phyloP scores from a whole-genome alignment of 2,329 filamentous ascomycete species.

The Clarireedia paspali region DNA sequence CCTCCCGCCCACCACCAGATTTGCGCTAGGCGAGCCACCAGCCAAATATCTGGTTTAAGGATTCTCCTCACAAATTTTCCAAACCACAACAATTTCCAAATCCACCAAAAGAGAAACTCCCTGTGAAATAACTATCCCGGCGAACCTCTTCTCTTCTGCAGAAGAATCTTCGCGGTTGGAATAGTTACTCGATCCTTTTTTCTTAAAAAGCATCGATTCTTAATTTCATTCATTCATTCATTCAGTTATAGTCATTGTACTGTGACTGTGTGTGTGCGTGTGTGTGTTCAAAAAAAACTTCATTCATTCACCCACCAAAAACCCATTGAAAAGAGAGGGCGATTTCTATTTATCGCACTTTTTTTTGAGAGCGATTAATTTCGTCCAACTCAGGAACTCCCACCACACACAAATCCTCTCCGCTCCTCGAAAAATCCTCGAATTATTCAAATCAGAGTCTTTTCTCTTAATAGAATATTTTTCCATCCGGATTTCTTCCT shows the following conservation, averaged over 20 bases:
- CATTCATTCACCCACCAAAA: constrained; percentile 13
- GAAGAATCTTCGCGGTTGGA: constrained; percentile 24
- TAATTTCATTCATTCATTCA: not conserved
- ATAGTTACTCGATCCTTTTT: constrained; percentile 15
- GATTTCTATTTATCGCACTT: constrained; percentile 12
- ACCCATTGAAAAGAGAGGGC: constrained; percentile 16
- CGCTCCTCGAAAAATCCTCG: constrained; percentile 9
- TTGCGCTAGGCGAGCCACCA: constrained; percentile 7
- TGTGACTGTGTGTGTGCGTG: not conserved
- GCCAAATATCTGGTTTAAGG: not conserved
- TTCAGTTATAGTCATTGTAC: constrained; percentile 5
- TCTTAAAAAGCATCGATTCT: constrained; percentile 2
- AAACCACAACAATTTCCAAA: constrained; percentile 8
- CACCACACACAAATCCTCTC: constrained; percentile 9
- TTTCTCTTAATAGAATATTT: not conserved
- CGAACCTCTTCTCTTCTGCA: constrained; percentile 27
- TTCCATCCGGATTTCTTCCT: constrained; percentile 20
- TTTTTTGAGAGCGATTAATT: constrained; percentile 28
- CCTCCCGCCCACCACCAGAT: not conserved
- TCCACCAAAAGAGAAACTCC: constrained; percentile 3
- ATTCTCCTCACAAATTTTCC: constrained; percentile 3
- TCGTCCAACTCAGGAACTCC: constrained; percentile 22
- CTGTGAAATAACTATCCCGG: constrained; percentile 5
- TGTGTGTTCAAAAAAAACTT: not conserved
- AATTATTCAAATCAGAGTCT: constrained; percentile 8